phyloP scores from a whole-genome alignment of 768 basidiomycete species.

The Rhodosporidiobolus sp. region DNA sequence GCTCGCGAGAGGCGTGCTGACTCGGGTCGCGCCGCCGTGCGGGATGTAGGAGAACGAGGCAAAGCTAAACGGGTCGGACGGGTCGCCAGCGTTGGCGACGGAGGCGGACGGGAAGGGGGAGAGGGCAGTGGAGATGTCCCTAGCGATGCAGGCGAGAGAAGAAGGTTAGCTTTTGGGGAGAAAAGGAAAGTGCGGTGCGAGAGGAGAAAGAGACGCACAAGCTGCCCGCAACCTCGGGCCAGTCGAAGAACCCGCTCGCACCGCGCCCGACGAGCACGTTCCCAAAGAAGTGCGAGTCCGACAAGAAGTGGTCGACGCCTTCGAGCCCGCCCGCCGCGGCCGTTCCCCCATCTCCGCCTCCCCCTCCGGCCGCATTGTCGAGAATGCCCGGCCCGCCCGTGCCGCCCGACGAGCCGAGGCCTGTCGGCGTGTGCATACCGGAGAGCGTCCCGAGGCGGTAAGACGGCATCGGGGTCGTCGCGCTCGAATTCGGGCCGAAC shows the following conservation, averaged over 20 bases:
- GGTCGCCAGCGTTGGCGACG: too few relatives aligned
- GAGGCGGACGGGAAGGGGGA: not conserved
- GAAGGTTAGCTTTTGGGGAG: not conserved
- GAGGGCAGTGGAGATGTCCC: not conserved
- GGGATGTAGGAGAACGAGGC: slow-evolving; percentile 6
- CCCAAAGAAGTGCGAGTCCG: slow-evolving; percentile 29
- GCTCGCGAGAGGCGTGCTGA: too few relatives aligned
- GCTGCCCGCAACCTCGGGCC: not conserved
- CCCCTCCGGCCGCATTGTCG: not conserved
- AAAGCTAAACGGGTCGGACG: not conserved
- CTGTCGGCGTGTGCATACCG: slow-evolving; percentile 8
- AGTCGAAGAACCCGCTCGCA: slow-evolving; percentile 29
- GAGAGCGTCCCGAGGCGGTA: slow-evolving; percentile 6
- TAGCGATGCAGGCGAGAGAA: not conserved
- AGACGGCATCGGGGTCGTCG: slow-evolving; percentile 5
- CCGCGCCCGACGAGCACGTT: slow-evolving; percentile 18
- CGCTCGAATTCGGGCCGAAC: slow-evolving; percentile 16
- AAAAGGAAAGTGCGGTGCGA: not conserved
- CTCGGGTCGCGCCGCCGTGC: not conserved
- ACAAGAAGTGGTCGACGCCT: slow-evolving; percentile 23
- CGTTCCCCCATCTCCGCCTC: not conserved
- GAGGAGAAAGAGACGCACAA: not conserved
- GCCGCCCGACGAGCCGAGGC: not conserved
- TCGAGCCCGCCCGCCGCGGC: not conserved
- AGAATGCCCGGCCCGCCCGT: slow-evolving; percentile 1